Evolutionary conservation across 2,329 filamentous ascomycete species (phyloP).

Genomic region (Aspergillus calidoustus): DNA sequence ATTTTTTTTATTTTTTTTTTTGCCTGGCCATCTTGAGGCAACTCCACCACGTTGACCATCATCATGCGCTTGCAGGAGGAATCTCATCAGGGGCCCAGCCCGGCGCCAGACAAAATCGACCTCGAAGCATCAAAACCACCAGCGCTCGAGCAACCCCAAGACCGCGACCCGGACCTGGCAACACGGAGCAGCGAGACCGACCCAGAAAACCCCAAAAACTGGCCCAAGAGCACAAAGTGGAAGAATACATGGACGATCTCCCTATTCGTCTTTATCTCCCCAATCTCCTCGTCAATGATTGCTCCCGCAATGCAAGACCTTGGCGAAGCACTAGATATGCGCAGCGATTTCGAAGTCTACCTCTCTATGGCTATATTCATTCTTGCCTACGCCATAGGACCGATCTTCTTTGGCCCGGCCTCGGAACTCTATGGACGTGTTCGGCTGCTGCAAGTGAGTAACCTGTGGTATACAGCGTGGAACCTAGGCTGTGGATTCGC

Average conservation of each 20-base stretch:
- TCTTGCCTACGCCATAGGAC: slow-evolving; percentile 53
- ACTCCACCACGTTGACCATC: no score
- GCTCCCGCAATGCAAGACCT: slow-evolving; percentile 57
- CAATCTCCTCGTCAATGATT: slow-evolving; percentile 65
- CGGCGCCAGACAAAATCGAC: neutral
- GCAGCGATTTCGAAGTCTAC: slow-evolving; percentile 46
- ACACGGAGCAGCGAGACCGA: slow-evolving; percentile 28
- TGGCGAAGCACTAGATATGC: slow-evolving; percentile 57
- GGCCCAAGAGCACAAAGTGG: slow-evolving; percentile 62
- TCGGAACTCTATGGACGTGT: slow-evolving; percentile 24
- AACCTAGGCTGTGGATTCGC: slow-evolving; percentile 41
- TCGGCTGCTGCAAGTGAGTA: slow-evolving; percentile 19
- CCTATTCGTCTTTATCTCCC: slow-evolving; percentile 64
- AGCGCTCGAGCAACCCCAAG: neutral
- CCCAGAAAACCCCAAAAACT: slow-evolving; percentile 56
- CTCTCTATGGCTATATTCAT: slow-evolving; percentile 60
- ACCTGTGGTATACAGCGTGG: slow-evolving; percentile 22
- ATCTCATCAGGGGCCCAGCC: neutral
- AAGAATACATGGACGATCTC: slow-evolving; percentile 58
- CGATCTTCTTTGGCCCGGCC: slow-evolving; percentile 21
- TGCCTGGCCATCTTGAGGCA: no score
- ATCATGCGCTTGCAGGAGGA: neutral
- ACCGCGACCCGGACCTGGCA: neutral
- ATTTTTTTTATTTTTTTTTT: neutral
- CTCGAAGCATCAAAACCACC: neutral